Percentiles rank a stretch among this genome's conserved stretches.
Conservation (phyloP, 805 yeast species). For the Hanseniaspora pseudoguilliermondii region DNA sequence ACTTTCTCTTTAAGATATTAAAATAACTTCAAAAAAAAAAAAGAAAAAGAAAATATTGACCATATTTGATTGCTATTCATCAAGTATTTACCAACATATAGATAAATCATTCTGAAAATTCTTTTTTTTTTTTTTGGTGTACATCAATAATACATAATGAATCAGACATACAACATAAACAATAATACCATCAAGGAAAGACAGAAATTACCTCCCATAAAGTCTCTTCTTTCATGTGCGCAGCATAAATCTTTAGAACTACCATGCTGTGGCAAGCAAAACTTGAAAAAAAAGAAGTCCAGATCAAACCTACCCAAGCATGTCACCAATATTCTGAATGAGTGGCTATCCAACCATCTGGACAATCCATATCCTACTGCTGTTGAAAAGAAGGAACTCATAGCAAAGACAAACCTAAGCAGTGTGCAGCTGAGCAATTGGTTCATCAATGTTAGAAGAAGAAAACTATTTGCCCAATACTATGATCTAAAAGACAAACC, state of each 20-base stretch:
- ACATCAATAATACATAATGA: neutral
- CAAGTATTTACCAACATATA: too few relatives aligned
- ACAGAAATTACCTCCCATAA: neutral
- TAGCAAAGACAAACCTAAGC: slow-evolving; percentile 62
- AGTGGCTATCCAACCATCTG: slow-evolving; percentile 63
- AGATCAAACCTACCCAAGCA: slow-evolving; percentile 70
- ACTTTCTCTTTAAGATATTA: too few relatives aligned
- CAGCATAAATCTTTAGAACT: neutral
- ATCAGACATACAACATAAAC: neutral
- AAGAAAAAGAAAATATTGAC: too few relatives aligned
- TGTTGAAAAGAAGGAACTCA: slow-evolving; percentile 56
- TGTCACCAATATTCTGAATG: slow-evolving; percentile 56
- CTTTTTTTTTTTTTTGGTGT: too few relatives aligned
- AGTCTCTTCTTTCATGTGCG: neutral
- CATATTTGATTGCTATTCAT: too few relatives aligned
- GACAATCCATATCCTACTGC: slow-evolving; percentile 78
- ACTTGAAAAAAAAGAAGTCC: slow-evolving; percentile 25
- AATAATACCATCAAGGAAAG: neutral
- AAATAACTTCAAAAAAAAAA: too few relatives aligned
- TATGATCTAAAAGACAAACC: slow-evolving; percentile 16
- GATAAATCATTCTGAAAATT: too few relatives aligned
- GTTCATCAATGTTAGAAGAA: slow-evolving; percentile 77
- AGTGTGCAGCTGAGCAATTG: slow-evolving; percentile 73
- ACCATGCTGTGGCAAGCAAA: neutral
- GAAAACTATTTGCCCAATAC: slow-evolving; percentile 40